Base-by-base conservation (phyloP, 768 basidiomycete genomes). In the Rhodosporidiobolus odoratus region DNA sequence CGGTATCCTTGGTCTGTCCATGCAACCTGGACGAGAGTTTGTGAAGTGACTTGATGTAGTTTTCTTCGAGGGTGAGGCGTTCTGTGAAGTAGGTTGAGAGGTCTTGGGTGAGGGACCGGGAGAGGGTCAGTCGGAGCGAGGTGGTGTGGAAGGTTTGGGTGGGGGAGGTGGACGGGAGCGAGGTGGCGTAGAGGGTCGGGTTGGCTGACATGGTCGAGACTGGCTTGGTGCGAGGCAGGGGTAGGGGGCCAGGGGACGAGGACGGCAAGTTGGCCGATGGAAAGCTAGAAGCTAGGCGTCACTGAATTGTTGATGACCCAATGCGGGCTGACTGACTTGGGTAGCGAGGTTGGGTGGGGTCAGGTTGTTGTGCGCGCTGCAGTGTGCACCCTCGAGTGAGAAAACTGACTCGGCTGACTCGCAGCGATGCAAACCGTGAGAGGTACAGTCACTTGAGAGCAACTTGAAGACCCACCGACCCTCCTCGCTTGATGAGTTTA, bases 51-150 rank as follows among this genome's bases (percentile, higher is more conserved):
- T 65, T 58, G 58, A 66, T 35, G 66, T 74, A 76, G 25, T n/a
- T 17, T 16, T 78, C 70, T 68, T 80, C 74, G 77, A 77, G 41
- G 69, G 74, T 65, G 64, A 75, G 68, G 60, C 75, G 68, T 23
- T 67, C 72, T 50, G 50, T 52, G 68, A 50, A 50, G 65, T 69
- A 64, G 32, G 45, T 5, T 8, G 68, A 60, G 65, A 74, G 72
- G 65, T 74, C 72, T 30, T 30, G n/a, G 25, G 72, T 65, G 56
- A 69, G 56, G 27, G 72, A 65, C 37, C 68, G 68, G 10, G 62
- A 12, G 68, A 66, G 58, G 41, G 58, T 47, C 52, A 70, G 34
- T 23, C 68, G 72, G 30, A 25, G n/a, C 23, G 50, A 43, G 53
- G 41, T 58, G 21, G 70, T 56, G 35, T 47, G 40, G 67, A 68